Evolutionary conservation across 805 yeast species (phyloP).

Genomic region (Schizosaccharomyces octosporus): DNA sequence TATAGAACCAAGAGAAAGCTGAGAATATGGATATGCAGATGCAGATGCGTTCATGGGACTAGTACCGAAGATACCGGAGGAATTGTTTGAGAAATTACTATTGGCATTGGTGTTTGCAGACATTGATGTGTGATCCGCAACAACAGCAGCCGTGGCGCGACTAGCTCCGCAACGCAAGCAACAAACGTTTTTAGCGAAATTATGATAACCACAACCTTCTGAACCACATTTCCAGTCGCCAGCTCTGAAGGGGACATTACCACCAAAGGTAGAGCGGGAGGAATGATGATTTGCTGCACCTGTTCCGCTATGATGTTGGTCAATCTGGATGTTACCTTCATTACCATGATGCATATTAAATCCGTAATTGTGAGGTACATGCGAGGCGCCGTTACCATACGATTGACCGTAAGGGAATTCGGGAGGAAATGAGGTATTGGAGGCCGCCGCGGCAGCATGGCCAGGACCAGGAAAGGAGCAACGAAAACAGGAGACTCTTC

Average conservation of each 20-base stretch:
- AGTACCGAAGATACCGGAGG: not conserved
- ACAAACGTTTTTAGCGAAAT: conserved; percentile 70
- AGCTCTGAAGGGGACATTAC: conserved; percentile 75
- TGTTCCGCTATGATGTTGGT: conserved; percentile 4
- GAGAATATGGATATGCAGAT: not conserved
- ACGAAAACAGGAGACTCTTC: conserved; percentile 80
- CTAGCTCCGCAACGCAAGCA: conserved; percentile 79
- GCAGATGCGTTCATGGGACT: not conserved
- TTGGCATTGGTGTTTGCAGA: not conserved
- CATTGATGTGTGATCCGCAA: conserved; percentile 5
- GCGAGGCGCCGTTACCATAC: not conserved
- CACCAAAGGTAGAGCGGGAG: conserved; percentile 10
- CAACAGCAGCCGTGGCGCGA: conserved; percentile 16
- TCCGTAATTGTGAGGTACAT: not conserved
- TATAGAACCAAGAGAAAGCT: not conserved
- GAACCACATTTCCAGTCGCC: conserved; percentile 87
- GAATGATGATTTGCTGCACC: conserved; percentile 7
- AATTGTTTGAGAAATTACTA: not conserved
- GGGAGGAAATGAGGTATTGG: not conserved
- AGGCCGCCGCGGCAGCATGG: conserved; percentile 34
- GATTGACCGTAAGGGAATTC: not conserved
- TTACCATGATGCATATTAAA: conserved; percentile 5
- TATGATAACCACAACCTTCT: conserved; percentile 63
- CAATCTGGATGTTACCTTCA: conserved; percentile 7
- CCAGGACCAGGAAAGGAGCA: conserved; percentile 65